A percentile compares a stretch with the other conserved stretches of the same genome.
Evolutionary conservation across 139 green algal genomes (phyloP).

Genomic region (Asterochloris sp.): DNA sequence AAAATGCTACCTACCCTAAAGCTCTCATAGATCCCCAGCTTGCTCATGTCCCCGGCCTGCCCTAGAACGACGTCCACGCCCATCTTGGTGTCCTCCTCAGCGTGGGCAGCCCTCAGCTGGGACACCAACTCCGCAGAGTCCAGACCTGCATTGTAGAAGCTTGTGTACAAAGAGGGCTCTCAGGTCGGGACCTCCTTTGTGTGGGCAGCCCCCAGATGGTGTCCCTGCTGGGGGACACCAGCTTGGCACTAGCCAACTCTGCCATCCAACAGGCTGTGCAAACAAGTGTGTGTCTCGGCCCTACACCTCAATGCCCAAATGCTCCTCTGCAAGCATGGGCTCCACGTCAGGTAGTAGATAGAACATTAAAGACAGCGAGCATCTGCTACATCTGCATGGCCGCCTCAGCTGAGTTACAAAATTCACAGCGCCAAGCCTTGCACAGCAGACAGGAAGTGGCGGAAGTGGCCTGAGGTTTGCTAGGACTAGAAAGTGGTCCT

Average conservation of each 20-base stretch:
- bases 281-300: no score
- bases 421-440: no score
- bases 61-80: conserved; percentile 84
- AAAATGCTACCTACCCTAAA: conserved; percentile 48
- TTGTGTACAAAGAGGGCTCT: background rate
- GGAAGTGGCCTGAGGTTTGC: no score
- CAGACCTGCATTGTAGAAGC: conserved; percentile 37
- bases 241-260: background rate
- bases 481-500: no score
- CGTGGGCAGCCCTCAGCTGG: conserved; percentile 81
- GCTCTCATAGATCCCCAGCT: conserved; percentile 78
- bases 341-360: no score
- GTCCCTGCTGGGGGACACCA: background rate
- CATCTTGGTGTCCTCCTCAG: conserved; percentile 38
- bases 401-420: no score
- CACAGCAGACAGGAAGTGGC: no score
- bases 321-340: no score
- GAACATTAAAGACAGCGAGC: no score
- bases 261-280: no score
- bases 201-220: background rate
- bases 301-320: no score
- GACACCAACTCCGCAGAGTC: conserved; percentile 84
- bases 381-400: no score
- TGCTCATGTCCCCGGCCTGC: conserved; percentile 59
- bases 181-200: background rate